Evolutionary conservation across 257 asterid genomes (phyloP).

Genomic region (Fraxinus quadrangulata): DNA sequence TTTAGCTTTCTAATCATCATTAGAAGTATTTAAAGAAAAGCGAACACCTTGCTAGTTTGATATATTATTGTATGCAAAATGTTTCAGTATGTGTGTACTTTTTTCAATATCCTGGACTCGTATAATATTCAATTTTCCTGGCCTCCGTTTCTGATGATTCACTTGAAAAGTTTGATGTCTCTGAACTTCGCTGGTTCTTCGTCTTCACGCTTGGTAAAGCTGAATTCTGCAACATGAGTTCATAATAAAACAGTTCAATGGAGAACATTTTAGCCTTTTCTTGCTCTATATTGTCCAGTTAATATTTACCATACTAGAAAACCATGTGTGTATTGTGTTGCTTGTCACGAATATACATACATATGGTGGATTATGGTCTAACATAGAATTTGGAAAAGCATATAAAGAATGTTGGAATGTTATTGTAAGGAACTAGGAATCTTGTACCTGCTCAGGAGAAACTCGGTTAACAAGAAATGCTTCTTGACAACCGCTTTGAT

Average conservation of each 20-base stretch:
- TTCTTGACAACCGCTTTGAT: neutral
- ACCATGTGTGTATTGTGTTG: neutral
- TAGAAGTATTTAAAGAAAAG: neutral
- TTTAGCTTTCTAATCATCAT: neutral
- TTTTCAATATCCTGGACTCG: neutral
- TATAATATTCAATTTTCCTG: neutral
- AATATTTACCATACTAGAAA: neutral
- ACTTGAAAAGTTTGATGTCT: neutral
- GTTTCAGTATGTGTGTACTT: neutral
- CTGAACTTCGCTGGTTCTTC: conserved; percentile 17
- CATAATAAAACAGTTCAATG: neutral
- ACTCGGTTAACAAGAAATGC: neutral
- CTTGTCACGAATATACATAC: neutral
- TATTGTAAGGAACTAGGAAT: neutral
- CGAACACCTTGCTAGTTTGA: neutral
- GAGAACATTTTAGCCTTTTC: no score
- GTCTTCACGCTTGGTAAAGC: conserved; percentile 15
- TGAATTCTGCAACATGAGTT: conserved; percentile 29
- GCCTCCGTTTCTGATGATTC: neutral
- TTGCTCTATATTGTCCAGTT: neutral
- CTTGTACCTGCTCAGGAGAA: conserved; percentile 29
- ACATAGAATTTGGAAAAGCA: neutral
- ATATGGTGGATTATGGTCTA: neutral
- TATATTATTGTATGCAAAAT: neutral
- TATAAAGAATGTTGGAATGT: neutral